Base-by-base conservation (phyloP, 2,329 filamentous ascomycete genomes). In the Fusarium goolgardi region DNA sequence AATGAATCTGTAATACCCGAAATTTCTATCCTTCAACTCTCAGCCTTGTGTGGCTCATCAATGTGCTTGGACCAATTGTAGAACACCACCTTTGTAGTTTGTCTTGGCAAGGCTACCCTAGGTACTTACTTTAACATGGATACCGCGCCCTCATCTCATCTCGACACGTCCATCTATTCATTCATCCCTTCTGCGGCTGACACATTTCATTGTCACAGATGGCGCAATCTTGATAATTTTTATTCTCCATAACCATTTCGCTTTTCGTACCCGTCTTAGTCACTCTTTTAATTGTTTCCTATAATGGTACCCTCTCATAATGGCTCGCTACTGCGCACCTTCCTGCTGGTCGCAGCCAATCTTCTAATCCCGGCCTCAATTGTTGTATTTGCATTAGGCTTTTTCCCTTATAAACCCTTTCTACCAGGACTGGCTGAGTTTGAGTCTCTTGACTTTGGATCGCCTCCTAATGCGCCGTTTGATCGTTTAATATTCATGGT, bases 391-490 rank as follows among this genome's bases (percentile, higher is more conserved):
- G 94, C 92, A 27, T 88, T 89, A 32, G 95, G 96, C 16, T 99
- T 99, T 85, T 99, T 99, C 76, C 96, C 96, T 10, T 97, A 98
- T 81, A 99, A 99, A 76, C 94, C 96, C 4, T 91, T 97, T 70
- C 85, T 99, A 47, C 89, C 94, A 13, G 96, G 96, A 6, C 82
- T 97, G 46, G 94, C 96, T 12, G 82, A 86, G 66, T 91, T 90
- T 78, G 85, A 88, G 65, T 75, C 85, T 50, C 76, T 86, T 29
- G 80, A 83, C 46, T 84, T 86, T 81, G 88, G 82, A 21, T 74
- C 80, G 46, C 84, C 84, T 9, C 89, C 91, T 5, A 79, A 84
- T 49, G 86, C 92, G 34, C 89, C 91, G 0, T 99, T 99, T 78
- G 89, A 98, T 79, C 94, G 91, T 74, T 83, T 98, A 54, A 84